These are phyloP conservation scores for Pichia exigua DNA, from an alignment of 805 yeast species.

Conservation along the genomic window DNA sequence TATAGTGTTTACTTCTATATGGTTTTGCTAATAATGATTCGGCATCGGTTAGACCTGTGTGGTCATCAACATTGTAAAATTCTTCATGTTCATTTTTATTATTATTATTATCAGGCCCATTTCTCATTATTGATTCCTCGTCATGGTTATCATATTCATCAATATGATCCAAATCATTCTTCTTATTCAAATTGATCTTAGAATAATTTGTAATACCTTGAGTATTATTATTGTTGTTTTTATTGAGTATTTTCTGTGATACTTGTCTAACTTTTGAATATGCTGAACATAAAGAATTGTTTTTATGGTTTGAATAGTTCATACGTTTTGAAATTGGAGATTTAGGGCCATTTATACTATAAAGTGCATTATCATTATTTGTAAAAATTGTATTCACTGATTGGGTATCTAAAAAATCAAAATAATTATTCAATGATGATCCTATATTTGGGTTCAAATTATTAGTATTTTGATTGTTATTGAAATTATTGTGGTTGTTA, in stretches of 20 bases:
- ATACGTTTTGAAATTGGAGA: conserved; percentile 6
- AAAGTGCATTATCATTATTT: background rate
- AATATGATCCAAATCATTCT: background rate
- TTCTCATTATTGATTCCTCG: background rate
- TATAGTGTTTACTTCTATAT: conserved; percentile 4
- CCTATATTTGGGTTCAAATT: conserved; percentile 2
- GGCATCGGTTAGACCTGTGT: conserved; percentile 17
- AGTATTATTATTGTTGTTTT: background rate
- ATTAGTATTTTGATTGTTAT: background rate
- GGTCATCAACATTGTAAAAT: conserved; percentile 1
- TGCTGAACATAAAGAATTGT: conserved; percentile 7
- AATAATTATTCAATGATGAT: conserved; percentile 11
- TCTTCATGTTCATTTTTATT: conserved; percentile 9
- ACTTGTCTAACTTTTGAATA: conserved; percentile 25
- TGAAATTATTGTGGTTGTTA: background rate
- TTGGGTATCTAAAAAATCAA: conserved; percentile 17
- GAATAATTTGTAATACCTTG: background rate
- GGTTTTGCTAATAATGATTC: conserved; percentile 19
- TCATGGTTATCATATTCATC: background rate
- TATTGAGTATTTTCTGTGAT: conserved; percentile 19
- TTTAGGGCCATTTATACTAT: background rate
- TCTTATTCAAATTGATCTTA: background rate
- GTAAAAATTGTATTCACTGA: conserved; percentile 10
- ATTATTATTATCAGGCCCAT: background rate
- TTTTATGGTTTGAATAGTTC: background rate